Evolutionary conservation across 164 flowering plant species (phyloP), one percentile per base, ranked within the genome.

Genomic region (Magnolia kwangsiensis): DNA sequence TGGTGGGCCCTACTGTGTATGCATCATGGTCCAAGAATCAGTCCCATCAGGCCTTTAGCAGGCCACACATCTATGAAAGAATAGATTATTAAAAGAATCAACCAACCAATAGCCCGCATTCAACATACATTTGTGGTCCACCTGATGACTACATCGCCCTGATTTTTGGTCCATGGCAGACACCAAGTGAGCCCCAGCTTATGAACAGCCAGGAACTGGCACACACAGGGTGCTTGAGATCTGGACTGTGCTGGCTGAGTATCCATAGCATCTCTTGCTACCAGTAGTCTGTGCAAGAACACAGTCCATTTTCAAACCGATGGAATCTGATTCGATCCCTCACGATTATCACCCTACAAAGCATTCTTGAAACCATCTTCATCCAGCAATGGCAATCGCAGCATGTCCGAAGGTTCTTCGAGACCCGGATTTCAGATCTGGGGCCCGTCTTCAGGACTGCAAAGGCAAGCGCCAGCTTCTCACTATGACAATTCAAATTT

Each of bases 321-420:
- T 92, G 97, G 83, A 94, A 94, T 2, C 98, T 90, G 67, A 91
- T 76, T 19, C 96, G 86, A 77, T 94, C 97, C 85, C 97, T 90
- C 74, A 92, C 83, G 24, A 86, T 68, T 45, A 91, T 86, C n/a
- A 83, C 87, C 84, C 98, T 85, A 70, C 79, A 75, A 24, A 92
- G 71, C 21, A 91, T 74, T 72, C 73, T 88, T 20, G 97, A 89
- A 72, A 94, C 89, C 37, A 89, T 74, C 82, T 89, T 91, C 75
- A 94, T 88, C 91, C 89, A 90, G 29, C 75, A 68, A 79, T 94
- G 98, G 77, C 98, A 92, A 77, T 94, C 98, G 20, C 74, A 72
- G 77, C 98, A 94, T 37, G 88, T 90, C 51, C 98, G 77, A 8
- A 91, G 89, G 79, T 91, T 94, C 78, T 91, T 94, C 3, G 86